Evolutionary conservation across 2,329 filamentous ascomycete genomes (phyloP).

Genomic region (Fusarium palustre): DNA sequence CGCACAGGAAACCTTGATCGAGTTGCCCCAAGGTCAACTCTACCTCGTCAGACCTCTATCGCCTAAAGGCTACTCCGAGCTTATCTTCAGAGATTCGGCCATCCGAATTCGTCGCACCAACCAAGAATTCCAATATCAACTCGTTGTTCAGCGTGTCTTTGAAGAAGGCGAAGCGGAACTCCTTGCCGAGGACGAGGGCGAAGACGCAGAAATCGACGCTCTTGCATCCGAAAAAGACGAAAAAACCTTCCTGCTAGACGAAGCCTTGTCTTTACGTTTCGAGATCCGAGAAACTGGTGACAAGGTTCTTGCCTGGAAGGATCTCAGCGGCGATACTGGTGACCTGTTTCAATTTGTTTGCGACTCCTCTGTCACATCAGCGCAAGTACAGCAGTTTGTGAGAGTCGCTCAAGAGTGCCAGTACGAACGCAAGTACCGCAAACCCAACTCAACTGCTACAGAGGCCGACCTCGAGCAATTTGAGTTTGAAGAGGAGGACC

Average conservation of each 20-base stretch:
- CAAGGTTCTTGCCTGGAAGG: conserved; percentile 92
- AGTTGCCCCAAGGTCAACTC: conserved; percentile 94
- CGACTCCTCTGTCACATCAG: conserved; percentile 75
- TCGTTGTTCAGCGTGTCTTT: conserved; percentile 95
- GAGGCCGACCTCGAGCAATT: conserved; percentile 86
- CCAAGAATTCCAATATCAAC: conserved; percentile 96
- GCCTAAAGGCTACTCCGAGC: conserved; percentile 97
- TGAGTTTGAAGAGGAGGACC: conserved; percentile 75
- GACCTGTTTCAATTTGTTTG: conserved; percentile 99
- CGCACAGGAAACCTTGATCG: conserved; percentile 92
- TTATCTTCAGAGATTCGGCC: conserved; percentile 97
- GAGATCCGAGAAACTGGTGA: conserved; percentile 84
- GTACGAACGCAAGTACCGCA: conserved; percentile 95
- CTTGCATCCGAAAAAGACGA: conserved; percentile 89
- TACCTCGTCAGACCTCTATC: conserved; percentile 96
- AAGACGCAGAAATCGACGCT: conserved; percentile 81
- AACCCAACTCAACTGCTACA: conserved; percentile 81
- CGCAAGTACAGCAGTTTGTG: conserved; percentile 83
- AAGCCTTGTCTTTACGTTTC: conserved; percentile 86
- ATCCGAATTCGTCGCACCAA: conserved; percentile 92
- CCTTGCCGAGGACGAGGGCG: conserved; percentile 87
- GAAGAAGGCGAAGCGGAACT: conserved; percentile 97
- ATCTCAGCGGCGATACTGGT: conserved; percentile 90
- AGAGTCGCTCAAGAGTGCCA: conserved; percentile 90
- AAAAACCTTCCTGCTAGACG: conserved; percentile 96